Percentiles rank a stretch among this genome's conserved stretches.
phyloP scores from a whole-genome alignment of 2,329 filamentous ascomycete species.

The Neonectria magnoliae region DNA sequence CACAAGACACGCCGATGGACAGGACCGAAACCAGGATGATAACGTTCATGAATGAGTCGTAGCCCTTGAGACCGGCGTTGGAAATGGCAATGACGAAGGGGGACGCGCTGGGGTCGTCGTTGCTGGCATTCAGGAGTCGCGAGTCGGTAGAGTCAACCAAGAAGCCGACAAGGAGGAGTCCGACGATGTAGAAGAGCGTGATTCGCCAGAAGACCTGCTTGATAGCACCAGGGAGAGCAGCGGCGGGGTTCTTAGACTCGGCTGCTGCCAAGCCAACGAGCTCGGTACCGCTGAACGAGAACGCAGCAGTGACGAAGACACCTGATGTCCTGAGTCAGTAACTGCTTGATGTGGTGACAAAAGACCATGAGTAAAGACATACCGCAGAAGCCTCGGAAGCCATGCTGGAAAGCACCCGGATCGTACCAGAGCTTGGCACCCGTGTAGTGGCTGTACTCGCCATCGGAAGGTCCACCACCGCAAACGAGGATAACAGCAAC shows the following conservation, averaged over 20 bases:
- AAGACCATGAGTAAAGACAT: conserved; percentile 57
- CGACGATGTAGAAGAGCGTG: conserved; percentile 64
- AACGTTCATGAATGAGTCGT: conserved; percentile 67
- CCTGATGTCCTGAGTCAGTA: conserved; percentile 10
- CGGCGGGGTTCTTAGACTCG: conserved; percentile 75
- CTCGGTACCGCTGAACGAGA: conserved; percentile 78
- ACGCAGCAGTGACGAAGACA: conserved; percentile 71
- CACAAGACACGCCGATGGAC: conserved; percentile 67
- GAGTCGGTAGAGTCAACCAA: conserved; percentile 58
- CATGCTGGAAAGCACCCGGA: conserved; percentile 71
- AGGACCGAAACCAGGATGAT: conserved; percentile 68
- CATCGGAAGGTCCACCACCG: conserved; percentile 66
- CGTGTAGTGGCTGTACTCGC: conserved; percentile 57
- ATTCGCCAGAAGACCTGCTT: conserved; percentile 78
- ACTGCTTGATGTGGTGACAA: rapidly evolving
- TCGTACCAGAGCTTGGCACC: conserved; percentile 62
- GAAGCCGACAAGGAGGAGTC: conserved; percentile 62
- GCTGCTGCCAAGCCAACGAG: conserved; percentile 79
- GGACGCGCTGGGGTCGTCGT: conserved; percentile 50
- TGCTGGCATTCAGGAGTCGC: conserved; percentile 60
- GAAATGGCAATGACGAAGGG: conserved; percentile 69
- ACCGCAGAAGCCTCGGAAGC: conserved; percentile 78
- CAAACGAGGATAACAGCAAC: conserved; percentile 67
- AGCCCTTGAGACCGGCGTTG: conserved; percentile 61
- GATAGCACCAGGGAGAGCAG: conserved; percentile 81